Conservation (phyloP, 2,329 filamentous ascomycete genomes). For the Monilinia fructicola region DNA sequence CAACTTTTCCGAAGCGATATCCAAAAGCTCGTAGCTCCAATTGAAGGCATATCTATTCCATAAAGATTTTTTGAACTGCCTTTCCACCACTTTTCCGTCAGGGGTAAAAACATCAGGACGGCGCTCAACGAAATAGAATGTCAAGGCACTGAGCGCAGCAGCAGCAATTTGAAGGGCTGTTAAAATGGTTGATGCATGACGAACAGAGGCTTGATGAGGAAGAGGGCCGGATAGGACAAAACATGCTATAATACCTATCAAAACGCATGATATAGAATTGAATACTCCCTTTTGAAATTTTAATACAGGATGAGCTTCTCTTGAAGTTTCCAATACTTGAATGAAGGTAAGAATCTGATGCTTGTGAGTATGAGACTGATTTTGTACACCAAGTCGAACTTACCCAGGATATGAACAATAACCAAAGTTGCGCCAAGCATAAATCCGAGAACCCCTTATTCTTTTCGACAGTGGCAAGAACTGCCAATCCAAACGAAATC, state of each 20-base stretch:
- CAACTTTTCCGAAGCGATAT: slow-evolving; percentile 54
- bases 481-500: slow-evolving; percentile 54
- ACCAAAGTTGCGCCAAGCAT: slow-evolving; percentile 55
- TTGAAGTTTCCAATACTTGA: slow-evolving; percentile 30
- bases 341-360: slow-evolving; percentile 50
- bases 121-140: slow-evolving; percentile 51
- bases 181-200: slow-evolving; percentile 18
- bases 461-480: slow-evolving; percentile 49
- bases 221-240: slow-evolving; percentile 16
- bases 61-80: slow-evolving; percentile 59
- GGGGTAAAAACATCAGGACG: slow-evolving; percentile 64
- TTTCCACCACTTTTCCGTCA: slow-evolving; percentile 57
- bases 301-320: slow-evolving; percentile 23
- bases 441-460: slow-evolving; percentile 16
- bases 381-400: slow-evolving; percentile 37
- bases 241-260: slow-evolving; percentile 26
- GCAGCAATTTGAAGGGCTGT: slow-evolving; percentile 27
- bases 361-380: neutral
- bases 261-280: slow-evolving; percentile 27
- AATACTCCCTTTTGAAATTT: slow-evolving; percentile 28
- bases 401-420: slow-evolving; percentile 62
- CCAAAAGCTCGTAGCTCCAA: slow-evolving; percentile 59
- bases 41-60: slow-evolving; percentile 62
- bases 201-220: neutral
- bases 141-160: slow-evolving; percentile 19